Base-by-base conservation (phyloP, 768 basidiomycete genomes). In the Arthromyces matolae region DNA sequence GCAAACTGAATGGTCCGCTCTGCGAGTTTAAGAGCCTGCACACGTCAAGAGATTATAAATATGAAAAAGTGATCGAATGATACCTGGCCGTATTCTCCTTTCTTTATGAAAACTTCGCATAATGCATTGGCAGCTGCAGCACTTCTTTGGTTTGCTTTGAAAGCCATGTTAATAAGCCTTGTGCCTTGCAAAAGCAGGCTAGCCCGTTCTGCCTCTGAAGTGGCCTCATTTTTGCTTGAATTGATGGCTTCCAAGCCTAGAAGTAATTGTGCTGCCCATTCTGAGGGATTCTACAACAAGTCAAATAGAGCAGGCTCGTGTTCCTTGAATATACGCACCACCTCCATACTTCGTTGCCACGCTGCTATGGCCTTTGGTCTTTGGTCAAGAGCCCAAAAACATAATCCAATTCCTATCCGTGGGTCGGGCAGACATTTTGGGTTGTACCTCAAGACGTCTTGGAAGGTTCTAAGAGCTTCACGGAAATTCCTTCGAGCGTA, bases 1-100 rank as follows among this genome's bases (percentile, higher is more conserved):
- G 94, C 88, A 59, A 89, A 96, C 61, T 97, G 93, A 32, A 98
- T 84, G 0, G 93, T 87, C 42, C 93, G 80, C 59, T 98, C 96
- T 19, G 93, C 93, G 16, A 98, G 72, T 71, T 98, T 99, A 35
- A 95, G 64, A 0, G 93, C 91, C 84, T 93, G n/a, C n/a, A n/a
- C n/a, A n/a, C n/a, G n/a, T 6, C 46, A 1, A 36, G 23, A 16
- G 45, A 18, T n/a, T n/a, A n/a, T n/a, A 16, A 43, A 49, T 41
- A 52, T 45, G 44, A 38, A 20, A 39, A 33, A 12, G 7, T 20
- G 28, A 40, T 4, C n/a, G 20, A 12, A 25, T 16, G 1, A 31
- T 51, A 84, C 91, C 53, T 78, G 75, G 50, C 76, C 71, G 36
- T 77, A 69, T 41, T 83, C 79, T 2, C 81, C 81, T 60, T 86